Evolutionary conservation across 208 protist genomes (phyloP).

Genomic region (Leishmania lainsoni): DNA sequence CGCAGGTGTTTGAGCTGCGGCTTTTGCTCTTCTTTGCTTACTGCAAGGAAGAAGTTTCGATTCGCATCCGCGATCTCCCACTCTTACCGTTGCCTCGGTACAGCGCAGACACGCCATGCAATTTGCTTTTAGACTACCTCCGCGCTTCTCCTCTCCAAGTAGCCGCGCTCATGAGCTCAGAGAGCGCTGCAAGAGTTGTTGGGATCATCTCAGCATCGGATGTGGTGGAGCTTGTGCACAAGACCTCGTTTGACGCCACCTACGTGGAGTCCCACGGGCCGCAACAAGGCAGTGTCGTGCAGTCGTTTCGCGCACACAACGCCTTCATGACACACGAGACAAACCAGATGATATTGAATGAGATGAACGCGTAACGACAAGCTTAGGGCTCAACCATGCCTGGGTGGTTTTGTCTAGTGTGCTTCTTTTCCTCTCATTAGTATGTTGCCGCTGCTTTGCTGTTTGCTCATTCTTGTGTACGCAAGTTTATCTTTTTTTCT

Average conservation of each 20-base stretch:
- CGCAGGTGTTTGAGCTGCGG: constrained; percentile 56
- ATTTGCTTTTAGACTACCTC: constrained; percentile 51
- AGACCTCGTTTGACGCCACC: constrained; percentile 54
- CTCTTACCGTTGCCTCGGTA: constrained; percentile 50
- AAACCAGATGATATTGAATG: constrained; percentile 4
- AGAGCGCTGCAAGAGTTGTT: constrained; percentile 33
- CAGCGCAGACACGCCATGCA: constrained; percentile 43
- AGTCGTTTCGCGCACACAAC: constrained; percentile 32
- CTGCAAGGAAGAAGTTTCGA: constrained; percentile 33
- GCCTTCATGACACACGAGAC: constrained; percentile 12
- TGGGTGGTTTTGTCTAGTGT: background rate
- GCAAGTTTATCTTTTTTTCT: background rate
- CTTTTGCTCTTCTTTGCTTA: constrained; percentile 63
- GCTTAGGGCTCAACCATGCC: background rate
- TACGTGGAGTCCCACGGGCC: constrained; percentile 17
- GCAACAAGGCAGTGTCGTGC: constrained; percentile 27
- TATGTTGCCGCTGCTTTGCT: background rate
- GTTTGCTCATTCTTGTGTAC: background rate
- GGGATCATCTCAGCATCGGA: constrained; percentile 59
- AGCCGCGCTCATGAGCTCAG: constrained; percentile 38
- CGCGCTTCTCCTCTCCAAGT: constrained; percentile 48
- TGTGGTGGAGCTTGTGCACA: constrained; percentile 62
- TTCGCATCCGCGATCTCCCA: constrained; percentile 58
- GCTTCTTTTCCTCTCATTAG: background rate
- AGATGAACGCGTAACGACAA: background rate